Percentiles rank a stretch among this genome's conserved stretches.
phyloP scores from a whole-genome alignment of 257 asterid species.

The Eustoma russellianum region DNA sequence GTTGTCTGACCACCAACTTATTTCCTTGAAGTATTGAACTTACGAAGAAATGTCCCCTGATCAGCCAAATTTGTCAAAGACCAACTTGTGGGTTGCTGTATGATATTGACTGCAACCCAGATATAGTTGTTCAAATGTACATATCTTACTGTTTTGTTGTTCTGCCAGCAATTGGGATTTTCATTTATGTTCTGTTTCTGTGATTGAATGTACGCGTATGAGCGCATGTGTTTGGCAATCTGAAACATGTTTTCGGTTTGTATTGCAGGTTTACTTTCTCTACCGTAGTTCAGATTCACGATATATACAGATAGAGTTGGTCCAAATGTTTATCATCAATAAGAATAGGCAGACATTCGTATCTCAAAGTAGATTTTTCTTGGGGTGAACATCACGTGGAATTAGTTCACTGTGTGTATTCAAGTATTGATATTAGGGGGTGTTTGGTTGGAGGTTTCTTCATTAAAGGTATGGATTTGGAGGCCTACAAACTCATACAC shows the following conservation, averaged over 20 bases:
- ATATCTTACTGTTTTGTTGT: too few species aligned
- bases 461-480: too few species aligned
- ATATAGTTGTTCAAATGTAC: too few species aligned
- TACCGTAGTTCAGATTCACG: conserved; percentile 45
- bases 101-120: too few species aligned
- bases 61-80: too few species aligned
- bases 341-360: conserved; percentile 14
- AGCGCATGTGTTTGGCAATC: conserved; percentile 24
- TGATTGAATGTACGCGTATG: background rate
- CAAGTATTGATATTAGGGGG: too few species aligned
- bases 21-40: conserved; percentile 1
- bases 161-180: too few species aligned
- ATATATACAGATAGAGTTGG: conserved; percentile 34
- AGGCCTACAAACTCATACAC: too few species aligned
- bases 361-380: conserved; percentile 13
- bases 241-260: conserved; percentile 59
- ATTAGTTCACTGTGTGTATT: too few species aligned
- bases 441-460: too few species aligned
- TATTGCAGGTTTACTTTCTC: conserved; percentile 71
- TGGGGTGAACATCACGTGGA: background rate
- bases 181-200: too few species aligned
- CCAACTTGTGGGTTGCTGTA: too few species aligned
- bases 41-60: conserved; percentile 21
- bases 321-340: conserved; percentile 15
- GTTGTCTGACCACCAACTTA: conserved; percentile 21